Evolutionary conservation across 306 rosid species (phyloP), one percentile per base, ranked within the genome.

Genomic region (Quercus alba): DNA sequence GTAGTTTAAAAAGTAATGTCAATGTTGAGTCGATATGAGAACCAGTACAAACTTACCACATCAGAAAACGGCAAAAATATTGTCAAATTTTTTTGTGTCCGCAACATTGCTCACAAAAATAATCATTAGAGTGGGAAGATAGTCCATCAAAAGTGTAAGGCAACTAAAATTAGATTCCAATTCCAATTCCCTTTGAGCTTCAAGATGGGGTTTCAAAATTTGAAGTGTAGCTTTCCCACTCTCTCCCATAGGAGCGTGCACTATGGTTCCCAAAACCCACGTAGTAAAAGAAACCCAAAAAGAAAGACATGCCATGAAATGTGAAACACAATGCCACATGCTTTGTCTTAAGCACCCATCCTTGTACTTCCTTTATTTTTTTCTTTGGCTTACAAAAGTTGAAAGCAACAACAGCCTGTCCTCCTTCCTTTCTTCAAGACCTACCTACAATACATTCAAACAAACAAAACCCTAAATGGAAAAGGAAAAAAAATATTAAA

Each of bases 261-360:
- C 17, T 12, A 12, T 12, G 57, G 76, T 63, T 7, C 54, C 73
- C 44, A 70, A 18, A 54, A 17, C 18, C 68, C 72, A 70, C 70
- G 59, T 35, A 44, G 74, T 30, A 73, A 62, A 76, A 77, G 61
- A 78, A 84, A 33, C 86, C 79, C 54, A 66, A 49, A 74, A 82
- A 75, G 75, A 84, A 93, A 85, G 87, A 88, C 93, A 90, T 90
- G 94, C 91, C 88, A 91, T 85, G 90, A 82, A 95, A 90, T 93
- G 93, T 91, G 97, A 91, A 93, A 89, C 99, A 95, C 96, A 85
- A 87, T 72, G 81, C 89, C 97, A 91, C 94, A 84, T 91, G 95
- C 89, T 78, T 85, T 90, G 96, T 86, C 91, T 83, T 82, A 72
- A 88, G 88, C 88, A 88, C 89, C 98, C 94, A 76, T 87, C 84